These are phyloP conservation scores for Paecilomyces formosus DNA, from an alignment of 2,329 filamentous ascomycete species.

Conservation along the genomic window DNA sequence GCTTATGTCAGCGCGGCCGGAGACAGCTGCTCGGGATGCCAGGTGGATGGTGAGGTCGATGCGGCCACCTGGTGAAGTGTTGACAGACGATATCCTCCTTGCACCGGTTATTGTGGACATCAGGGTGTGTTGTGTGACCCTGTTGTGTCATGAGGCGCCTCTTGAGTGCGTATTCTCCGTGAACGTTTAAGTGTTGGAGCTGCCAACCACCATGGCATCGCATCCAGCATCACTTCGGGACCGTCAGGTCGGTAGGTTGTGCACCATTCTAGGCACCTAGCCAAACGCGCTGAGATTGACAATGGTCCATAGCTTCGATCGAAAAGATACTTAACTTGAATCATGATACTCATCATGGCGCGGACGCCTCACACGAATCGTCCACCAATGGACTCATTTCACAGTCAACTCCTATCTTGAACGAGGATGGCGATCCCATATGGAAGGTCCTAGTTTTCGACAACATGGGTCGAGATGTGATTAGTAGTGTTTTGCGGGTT, in stretches of 20 bases:
- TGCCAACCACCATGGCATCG: slow-evolving; percentile 44
- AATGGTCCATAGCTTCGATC: slow-evolving; percentile 60
- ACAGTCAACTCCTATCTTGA: slow-evolving; percentile 70
- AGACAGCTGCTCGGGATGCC: slow-evolving; percentile 18
- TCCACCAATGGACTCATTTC: slow-evolving; percentile 56
- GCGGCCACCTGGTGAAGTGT: neutral
- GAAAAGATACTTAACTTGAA: slow-evolving; percentile 96
- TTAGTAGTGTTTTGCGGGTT: slow-evolving; percentile 90
- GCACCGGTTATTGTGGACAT: neutral
- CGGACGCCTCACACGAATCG: slow-evolving; percentile 56
- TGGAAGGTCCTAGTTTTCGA: slow-evolving; percentile 99
- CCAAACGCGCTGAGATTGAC: neutral
- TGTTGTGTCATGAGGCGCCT: slow-evolving; percentile 13
- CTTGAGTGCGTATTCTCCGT: slow-evolving; percentile 6
- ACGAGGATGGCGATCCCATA: slow-evolving; percentile 82
- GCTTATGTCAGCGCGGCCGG: slow-evolving; percentile 18
- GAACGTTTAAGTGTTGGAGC: slow-evolving; percentile 9
- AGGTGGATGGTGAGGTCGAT: slow-evolving; percentile 18
- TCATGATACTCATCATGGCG: slow-evolving; percentile 51
- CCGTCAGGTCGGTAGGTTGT: slow-evolving; percentile 60
- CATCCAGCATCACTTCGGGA: slow-evolving; percentile 56
- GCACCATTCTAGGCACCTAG: slow-evolving; percentile 7
- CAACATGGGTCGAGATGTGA: slow-evolving; percentile 83
- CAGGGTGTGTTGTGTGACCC: neutral
- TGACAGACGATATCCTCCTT: neutral